Evolutionary conservation across 2,329 filamentous ascomycete genomes (phyloP), one percentile per base, ranked within the genome.

Genomic region (Neofusicoccum parvum): DNA sequence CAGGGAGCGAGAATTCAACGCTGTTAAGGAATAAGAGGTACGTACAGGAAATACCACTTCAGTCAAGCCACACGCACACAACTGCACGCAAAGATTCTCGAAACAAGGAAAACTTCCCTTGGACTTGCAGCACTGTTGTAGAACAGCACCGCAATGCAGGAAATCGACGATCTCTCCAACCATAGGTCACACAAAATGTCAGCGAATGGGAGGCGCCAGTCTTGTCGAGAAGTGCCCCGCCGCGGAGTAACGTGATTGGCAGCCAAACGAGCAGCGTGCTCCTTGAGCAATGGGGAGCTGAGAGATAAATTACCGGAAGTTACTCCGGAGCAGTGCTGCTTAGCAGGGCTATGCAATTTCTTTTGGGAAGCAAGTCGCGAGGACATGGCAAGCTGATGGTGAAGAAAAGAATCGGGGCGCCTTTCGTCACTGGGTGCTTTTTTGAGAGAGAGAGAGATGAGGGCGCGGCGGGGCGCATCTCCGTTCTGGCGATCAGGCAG

Each of bases 151-250:
- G 23, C 14, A 27, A 48, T 36, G 43, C 56, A 32, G 15, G 10
- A 48, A 60, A 60, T 60, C 56, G 56, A 48, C 56, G 56, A 60
- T 60, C 54, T 15, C 34, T 23, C 54, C 56, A 60, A 60, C 56
- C 56, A 60, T 10, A 37, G 3, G 41, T 60, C n/a, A 17, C 23
- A 60, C 56, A 23, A n/a, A 37, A 39, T 17, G 14, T 12, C 4
- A 17, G 37, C 53, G 53, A 56, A 56, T 41, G 53, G 36, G 41
- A 59, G 39, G 2, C 10, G 7, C 3, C 23, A 20, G 11, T 39
- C 17, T 4, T 36, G 37, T 5, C 53, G 23, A 58, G 53, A 48
- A 6, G 53, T 39, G 10, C 23, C n/a, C 15, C 23, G 36, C 36
- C 15, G 7, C 37, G 20, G 12, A 11, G 5, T 5, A 4, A 7